These are phyloP conservation scores for Incumbomyces delicatus DNA, from an alignment of 2,329 filamentous ascomycete genomes.

Conservation along the genomic window DNA sequence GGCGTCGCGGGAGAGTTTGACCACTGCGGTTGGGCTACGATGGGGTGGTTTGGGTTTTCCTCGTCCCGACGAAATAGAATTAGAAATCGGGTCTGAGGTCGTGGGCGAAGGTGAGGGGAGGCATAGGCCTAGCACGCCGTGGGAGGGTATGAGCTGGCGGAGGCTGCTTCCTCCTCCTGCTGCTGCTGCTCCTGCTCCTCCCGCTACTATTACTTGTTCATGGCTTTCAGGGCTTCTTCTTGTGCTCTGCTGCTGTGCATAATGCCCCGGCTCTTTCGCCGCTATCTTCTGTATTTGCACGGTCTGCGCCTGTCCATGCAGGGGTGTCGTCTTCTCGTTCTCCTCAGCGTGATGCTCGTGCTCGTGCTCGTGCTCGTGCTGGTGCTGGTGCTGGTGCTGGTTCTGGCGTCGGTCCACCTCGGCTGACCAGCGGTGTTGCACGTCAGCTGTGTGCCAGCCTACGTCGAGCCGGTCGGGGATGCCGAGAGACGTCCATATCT, in stretches of 20 bases:
- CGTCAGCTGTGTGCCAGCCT: conserved; percentile 47
- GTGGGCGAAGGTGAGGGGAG: too few relatives aligned
- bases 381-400: background rate
- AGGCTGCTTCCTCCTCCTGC: too few relatives aligned
- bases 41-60: background rate
- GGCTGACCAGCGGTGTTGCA: conserved; percentile 46
- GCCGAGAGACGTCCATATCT: conserved; percentile 43
- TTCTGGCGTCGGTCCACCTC: background rate
- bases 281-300: background rate
- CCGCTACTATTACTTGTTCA: too few relatives aligned
- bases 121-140: background rate
- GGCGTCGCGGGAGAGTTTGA: conserved; percentile 57
- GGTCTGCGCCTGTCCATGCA: background rate
- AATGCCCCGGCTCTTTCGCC: background rate
- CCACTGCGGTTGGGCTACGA: conserved; percentile 23
- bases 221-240: too few relatives aligned
- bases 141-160: background rate
- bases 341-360: background rate
- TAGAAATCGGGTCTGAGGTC: background rate
- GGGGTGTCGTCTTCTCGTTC: background rate
- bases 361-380: background rate
- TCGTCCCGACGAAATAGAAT: background rate
- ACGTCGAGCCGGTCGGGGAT: conserved; percentile 45
- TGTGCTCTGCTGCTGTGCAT: background rate
- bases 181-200: too few relatives aligned